These are phyloP conservation scores for Zychaea mexicana DNA, from an alignment of 371 early-diverging fungal genomes.

Conservation along the genomic window DNA sequence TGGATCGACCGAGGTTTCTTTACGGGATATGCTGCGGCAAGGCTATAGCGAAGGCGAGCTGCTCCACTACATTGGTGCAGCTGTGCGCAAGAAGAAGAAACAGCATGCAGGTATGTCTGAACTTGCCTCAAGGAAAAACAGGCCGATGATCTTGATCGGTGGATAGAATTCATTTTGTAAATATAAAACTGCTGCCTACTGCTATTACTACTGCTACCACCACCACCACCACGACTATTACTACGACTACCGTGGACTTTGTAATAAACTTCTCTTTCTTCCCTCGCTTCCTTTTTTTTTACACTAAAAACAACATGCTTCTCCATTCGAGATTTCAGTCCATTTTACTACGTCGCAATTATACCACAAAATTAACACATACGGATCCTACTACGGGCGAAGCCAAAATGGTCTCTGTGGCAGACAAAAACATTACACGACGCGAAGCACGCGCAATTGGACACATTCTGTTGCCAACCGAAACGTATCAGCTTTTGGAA, in stretches of 20 bases:
- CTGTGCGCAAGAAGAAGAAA: constrained; percentile 86
- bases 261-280: neutral
- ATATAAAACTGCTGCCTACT: neutral
- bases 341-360: neutral
- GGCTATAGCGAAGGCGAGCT: constrained; percentile 69
- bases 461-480: constrained; percentile 61
- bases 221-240: no score
- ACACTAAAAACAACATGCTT: neutral
- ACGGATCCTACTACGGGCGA: constrained; percentile 73
- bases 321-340: neutral
- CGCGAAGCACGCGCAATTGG: constrained; percentile 79
- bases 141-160: constrained; percentile 95
- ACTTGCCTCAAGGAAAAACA: constrained; percentile 79
- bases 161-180: constrained; percentile 53
- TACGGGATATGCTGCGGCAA: constrained; percentile 78
- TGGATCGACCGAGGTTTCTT: constrained; percentile 86
- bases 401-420: constrained; percentile 87
- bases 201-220: no score
- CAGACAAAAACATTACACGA: constrained; percentile 62
- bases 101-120: constrained; percentile 92
- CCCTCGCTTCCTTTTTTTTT: neutral
- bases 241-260: no score
- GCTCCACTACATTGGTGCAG: constrained; percentile 66
- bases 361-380: constrained; percentile 59
- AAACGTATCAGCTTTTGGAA: constrained; percentile 64